These are phyloP conservation scores for Lachnellula hyalina DNA, from an alignment of 2,329 filamentous ascomycete genomes.

Conservation along the genomic window DNA sequence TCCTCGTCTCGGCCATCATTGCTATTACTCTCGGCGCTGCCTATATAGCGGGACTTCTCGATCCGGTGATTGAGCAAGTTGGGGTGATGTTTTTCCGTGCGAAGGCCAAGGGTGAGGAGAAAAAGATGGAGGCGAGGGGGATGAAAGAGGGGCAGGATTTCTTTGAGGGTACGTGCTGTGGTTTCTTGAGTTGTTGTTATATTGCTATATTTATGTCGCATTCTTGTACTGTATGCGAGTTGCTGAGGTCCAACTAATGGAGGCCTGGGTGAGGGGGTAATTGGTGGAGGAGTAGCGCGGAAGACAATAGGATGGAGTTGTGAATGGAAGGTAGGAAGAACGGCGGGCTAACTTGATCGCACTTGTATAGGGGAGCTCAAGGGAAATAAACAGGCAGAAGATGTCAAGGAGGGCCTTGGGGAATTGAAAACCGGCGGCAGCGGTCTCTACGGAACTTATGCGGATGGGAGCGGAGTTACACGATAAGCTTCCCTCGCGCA, in stretches of 20 bases:
- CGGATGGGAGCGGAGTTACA: too few relatives aligned
- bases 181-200: too few relatives aligned
- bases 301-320: too few relatives aligned
- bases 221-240: too few relatives aligned
- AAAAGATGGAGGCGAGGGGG: slow-evolving; percentile 36
- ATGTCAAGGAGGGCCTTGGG: slow-evolving; percentile 25
- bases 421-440: slow-evolving; percentile 16
- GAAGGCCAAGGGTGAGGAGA: slow-evolving; percentile 37
- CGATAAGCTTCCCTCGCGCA: too few relatives aligned
- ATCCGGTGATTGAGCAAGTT: slow-evolving; percentile 36
- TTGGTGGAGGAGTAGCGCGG: too few relatives aligned
- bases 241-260: too few relatives aligned
- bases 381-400: slow-evolving; percentile 34
- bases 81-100: slow-evolving; percentile 36
- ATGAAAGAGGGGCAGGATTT: slow-evolving; percentile 36
- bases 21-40: slow-evolving; percentile 31
- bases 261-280: too few relatives aligned
- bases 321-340: not conserved
- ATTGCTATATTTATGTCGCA: too few relatives aligned
- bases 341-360: not conserved
- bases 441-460: not conserved
- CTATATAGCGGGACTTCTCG: slow-evolving; percentile 35
- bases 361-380: slow-evolving; percentile 30
- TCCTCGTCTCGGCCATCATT: slow-evolving; percentile 30
- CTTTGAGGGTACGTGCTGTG: not conserved